Percentiles rank a stretch among this genome's conserved stretches.
These are phyloP conservation scores for Myrmaecium sp. DNA, from an alignment of 2,329 filamentous ascomycete genomes.

Conservation along the genomic window DNA sequence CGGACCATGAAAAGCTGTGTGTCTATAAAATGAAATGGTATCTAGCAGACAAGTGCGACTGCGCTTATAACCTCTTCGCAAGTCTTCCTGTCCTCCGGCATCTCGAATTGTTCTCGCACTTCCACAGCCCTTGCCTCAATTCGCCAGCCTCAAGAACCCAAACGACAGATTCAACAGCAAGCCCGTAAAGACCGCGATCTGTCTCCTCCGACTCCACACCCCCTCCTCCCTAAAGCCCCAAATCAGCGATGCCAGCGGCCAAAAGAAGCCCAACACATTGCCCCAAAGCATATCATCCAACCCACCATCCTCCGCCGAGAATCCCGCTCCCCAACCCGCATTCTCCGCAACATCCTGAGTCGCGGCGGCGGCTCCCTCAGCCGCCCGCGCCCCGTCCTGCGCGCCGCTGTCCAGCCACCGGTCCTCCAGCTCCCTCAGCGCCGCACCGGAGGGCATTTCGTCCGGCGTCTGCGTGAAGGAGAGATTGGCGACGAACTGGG, in stretches of 20 bases:
- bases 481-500: slow-evolving; percentile 79
- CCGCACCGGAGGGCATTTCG: slow-evolving; percentile 65
- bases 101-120: too few relatives aligned
- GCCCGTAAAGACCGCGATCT: slow-evolving; percentile 74
- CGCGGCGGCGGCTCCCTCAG: slow-evolving; percentile 20
- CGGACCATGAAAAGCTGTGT: too few relatives aligned
- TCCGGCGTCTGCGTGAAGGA: slow-evolving; percentile 71
- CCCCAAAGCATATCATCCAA: slow-evolving; percentile 79
- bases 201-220: slow-evolving; percentile 68
- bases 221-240: slow-evolving; percentile 80
- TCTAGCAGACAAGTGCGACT: too few relatives aligned
- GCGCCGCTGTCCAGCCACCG: slow-evolving; percentile 58
- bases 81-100: too few relatives aligned
- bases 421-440: slow-evolving; percentile 67
- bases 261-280: slow-evolving; percentile 85
- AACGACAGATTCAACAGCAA: slow-evolving; percentile 64
- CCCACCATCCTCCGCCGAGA: slow-evolving; percentile 40
- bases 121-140: too few relatives aligned
- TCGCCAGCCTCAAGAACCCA: slow-evolving; percentile 41
- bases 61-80: too few relatives aligned
- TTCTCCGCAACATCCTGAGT: slow-evolving; percentile 16
- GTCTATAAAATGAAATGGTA: too few relatives aligned
- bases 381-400: slow-evolving; percentile 19
- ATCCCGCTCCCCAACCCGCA: slow-evolving; percentile 31
- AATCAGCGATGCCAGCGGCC: slow-evolving; percentile 69